These are phyloP conservation scores for Alternaria incomplexa DNA, from an alignment of 2,329 filamentous ascomycete genomes.

Conservation along the genomic window DNA sequence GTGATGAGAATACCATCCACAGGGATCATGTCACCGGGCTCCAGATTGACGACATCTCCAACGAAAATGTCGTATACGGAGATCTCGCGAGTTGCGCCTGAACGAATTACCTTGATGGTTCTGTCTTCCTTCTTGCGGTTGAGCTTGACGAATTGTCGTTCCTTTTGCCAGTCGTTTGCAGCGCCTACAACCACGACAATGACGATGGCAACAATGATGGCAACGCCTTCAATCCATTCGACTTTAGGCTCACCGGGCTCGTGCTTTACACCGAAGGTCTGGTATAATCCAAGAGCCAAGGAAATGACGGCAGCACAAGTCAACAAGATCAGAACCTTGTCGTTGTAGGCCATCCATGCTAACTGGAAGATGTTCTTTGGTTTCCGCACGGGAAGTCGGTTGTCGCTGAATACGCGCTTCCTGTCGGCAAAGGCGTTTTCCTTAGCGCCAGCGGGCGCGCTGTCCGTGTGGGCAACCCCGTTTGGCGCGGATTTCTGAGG, in stretches of 20 bases:
- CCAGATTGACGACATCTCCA: constrained; percentile 73
- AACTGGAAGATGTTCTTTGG: constrained; percentile 72
- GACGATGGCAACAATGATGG: constrained; percentile 76
- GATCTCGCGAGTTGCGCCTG: constrained; percentile 70
- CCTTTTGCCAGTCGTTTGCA: constrained; percentile 83
- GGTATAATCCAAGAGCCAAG: constrained; percentile 75
- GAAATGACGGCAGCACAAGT: constrained; percentile 73
- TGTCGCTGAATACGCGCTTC: constrained; percentile 72
- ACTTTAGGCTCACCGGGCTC: constrained; percentile 60
- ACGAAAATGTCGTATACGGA: constrained; percentile 71
- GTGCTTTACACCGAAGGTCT: constrained; percentile 67
- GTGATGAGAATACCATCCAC: constrained; percentile 73
- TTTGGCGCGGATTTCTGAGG: constrained; percentile 25
- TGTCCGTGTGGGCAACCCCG: constrained; percentile 20
- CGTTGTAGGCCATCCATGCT: constrained; percentile 83
- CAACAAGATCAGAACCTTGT: constrained; percentile 67
- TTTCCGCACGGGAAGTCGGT: constrained; percentile 72
- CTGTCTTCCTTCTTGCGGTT: constrained; percentile 82
- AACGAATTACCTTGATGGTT: constrained; percentile 76
- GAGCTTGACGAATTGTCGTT: constrained; percentile 78
- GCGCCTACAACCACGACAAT: constrained; percentile 79
- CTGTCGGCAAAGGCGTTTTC: constrained; percentile 63
- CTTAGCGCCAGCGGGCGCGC: constrained; percentile 29
- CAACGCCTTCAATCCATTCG: constrained; percentile 83
- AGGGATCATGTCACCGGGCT: constrained; percentile 72